Percentiles rank a stretch among this genome's conserved stretches.
Evolutionary conservation across 768 basidiomycete genomes (phyloP).

Genomic region (Lepiota venenata): DNA sequence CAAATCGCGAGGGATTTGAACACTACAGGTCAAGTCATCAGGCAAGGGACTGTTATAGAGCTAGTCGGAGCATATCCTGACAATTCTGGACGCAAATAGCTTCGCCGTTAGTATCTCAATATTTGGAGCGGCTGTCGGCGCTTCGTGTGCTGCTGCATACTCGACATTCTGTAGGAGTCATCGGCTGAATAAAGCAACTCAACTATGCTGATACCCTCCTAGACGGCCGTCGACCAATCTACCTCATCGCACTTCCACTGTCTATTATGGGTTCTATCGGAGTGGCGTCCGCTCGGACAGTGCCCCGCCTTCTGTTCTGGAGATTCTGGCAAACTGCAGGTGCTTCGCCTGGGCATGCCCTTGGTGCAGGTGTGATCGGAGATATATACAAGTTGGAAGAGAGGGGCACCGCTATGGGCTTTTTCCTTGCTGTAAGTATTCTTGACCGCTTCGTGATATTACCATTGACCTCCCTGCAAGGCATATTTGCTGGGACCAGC

Average conservation of each 20-base stretch:
- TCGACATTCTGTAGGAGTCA: constrained; percentile 29
- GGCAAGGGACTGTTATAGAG: constrained; percentile 5
- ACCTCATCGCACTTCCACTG: constrained; percentile 57
- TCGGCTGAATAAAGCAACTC: background rate
- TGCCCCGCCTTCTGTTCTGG: constrained; percentile 50
- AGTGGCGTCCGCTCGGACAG: constrained; percentile 40
- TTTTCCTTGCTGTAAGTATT: constrained; percentile 44
- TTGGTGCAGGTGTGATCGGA: constrained; percentile 53
- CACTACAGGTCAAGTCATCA: constrained; percentile 18
- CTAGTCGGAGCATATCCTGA: background rate
- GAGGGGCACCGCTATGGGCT: constrained; percentile 51
- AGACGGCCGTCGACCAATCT: constrained; percentile 64
- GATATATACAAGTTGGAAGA: constrained; percentile 63
- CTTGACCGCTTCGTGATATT: background rate
- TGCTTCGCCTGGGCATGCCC: constrained; percentile 47
- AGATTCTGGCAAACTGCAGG: constrained; percentile 65
- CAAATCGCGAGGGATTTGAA: constrained; percentile 22
- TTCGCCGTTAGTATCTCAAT: constrained; percentile 30
- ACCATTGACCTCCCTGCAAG: background rate
- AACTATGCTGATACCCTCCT: background rate
- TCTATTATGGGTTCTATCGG: constrained; percentile 58
- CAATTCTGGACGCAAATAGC: background rate
- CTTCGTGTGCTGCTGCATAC: constrained; percentile 27
- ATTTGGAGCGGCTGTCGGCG: constrained; percentile 27
- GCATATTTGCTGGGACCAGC: background rate